Base-by-base conservation (phyloP, 106 monocot genomes). In the Allium fistulosum region DNA sequence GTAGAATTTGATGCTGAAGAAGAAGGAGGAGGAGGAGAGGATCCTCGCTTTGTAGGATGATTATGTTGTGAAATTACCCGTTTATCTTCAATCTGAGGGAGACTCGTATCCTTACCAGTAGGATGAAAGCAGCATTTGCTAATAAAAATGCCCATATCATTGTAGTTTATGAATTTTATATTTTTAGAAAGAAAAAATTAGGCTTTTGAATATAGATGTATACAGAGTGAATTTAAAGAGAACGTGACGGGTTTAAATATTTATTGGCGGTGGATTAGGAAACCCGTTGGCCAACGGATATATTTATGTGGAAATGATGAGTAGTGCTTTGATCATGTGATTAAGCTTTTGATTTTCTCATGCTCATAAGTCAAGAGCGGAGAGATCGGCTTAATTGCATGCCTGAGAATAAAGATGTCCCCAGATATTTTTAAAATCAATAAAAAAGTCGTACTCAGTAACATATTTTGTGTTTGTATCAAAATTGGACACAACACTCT, bases 101-200 rank as follows among this genome's bases (percentile, higher is more conserved):
- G 59, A 49, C 50, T 53, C 9, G 11, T 53, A 46, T 3, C 11
- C 26, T 17, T 8, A 69, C 9, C 51, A 16, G 53, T 6, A 18
- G 10, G 14, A 28, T 58, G 48, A 64, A 51, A 17, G 12, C 62
- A 66, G 77, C 77, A 77, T 65, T 71, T 80, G 74, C 84, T 84
- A 10, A 70, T 53, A 73, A 77, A 84, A 69, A 71, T 59, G 22
- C 84, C 84, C 84, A 84, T 84, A 49, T 65, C n/a, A 12, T 15
- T 18, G 17, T 64, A n/a, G 13, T 4, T 48, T 48, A 26, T 13
- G 2, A 49, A 4, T 28, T 13, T 1, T 13, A 48, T 6, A 64
- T 7, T 26, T 26, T 9, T 37, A 37, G 12, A 62, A 37, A 0
- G 15, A 64, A 13, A 59, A 59, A 7, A 59, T 15, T 4, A 2